Percentiles rank a stretch among this genome's conserved stretches.
These are phyloP conservation scores for Stachybotrys elegans DNA, from an alignment of 2,329 filamentous ascomycete species.

Conservation along the genomic window DNA sequence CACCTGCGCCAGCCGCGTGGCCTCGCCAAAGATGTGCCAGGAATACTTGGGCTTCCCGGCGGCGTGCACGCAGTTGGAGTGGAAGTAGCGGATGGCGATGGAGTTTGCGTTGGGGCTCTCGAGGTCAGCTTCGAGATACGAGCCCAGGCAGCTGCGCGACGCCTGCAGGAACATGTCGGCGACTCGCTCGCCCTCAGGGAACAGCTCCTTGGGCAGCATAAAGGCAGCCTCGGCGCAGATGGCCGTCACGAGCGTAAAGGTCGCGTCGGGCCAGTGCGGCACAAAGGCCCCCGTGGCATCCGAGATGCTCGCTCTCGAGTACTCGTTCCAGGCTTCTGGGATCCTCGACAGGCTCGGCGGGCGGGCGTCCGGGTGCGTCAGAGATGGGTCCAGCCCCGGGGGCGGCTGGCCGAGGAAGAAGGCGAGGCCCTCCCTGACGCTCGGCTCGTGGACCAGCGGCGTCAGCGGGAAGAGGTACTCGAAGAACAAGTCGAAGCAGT, in stretches of 20 bases:
- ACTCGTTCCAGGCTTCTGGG: neutral
- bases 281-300: constrained; percentile 7
- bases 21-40: constrained; percentile 41
- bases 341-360: neutral
- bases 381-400: constrained; percentile 7
- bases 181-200: constrained; percentile 30
- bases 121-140: constrained; percentile 35
- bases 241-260: constrained; percentile 37
- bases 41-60: constrained; percentile 36
- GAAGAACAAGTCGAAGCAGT: constrained; percentile 35
- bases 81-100: constrained; percentile 37
- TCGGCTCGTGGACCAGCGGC: constrained; percentile 35
- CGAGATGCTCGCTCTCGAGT: constrained; percentile 9
- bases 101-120: constrained; percentile 37
- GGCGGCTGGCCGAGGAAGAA: constrained; percentile 21
- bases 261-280: constrained; percentile 29
- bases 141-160: constrained; percentile 30
- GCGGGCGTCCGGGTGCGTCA: too few species aligned
- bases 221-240: constrained; percentile 37
- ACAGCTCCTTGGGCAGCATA: constrained; percentile 31
- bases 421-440: constrained; percentile 28
- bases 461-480: constrained; percentile 37
- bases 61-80: constrained; percentile 39
- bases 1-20: constrained; percentile 33
- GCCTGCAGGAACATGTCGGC: constrained; percentile 33